Evolutionary conservation across 2,329 filamentous ascomycete species (phyloP).

Genomic region (Coniochaeta sp.): DNA sequence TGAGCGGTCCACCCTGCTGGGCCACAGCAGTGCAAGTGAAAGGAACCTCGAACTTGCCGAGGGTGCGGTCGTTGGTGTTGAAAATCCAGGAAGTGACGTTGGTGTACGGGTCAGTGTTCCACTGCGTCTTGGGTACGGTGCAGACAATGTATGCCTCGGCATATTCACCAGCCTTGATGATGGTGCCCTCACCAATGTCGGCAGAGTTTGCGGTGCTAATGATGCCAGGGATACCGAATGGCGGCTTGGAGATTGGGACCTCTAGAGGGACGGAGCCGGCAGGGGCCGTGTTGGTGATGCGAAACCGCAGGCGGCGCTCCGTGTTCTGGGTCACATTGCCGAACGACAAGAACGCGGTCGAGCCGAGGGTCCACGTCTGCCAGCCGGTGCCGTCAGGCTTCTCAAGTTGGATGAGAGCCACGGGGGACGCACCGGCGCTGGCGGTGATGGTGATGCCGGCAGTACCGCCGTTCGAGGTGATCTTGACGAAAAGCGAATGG

Average conservation of each 20-base stretch:
- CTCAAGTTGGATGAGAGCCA: constrained; percentile 29
- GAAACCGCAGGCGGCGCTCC: constrained; percentile 38
- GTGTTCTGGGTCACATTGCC: constrained; percentile 47
- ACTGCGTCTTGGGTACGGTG: constrained; percentile 47
- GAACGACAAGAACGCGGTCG: constrained; percentile 39
- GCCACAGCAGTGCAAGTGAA: constrained; percentile 45
- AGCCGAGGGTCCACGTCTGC: constrained; percentile 2
- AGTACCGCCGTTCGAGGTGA: constrained; percentile 41
- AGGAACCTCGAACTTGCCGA: constrained; percentile 44
- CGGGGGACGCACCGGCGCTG: constrained; percentile 40
- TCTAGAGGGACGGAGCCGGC: constrained; percentile 42
- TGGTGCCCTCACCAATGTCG: constrained; percentile 50
- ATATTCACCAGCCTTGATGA: constrained; percentile 40
- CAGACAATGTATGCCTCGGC: constrained; percentile 47
- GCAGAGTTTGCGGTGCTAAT: constrained; percentile 38
- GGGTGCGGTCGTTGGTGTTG: constrained; percentile 46
- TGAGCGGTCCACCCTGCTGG: constrained; percentile 43
- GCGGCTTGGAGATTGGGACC: constrained; percentile 54
- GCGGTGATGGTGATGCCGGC: constrained; percentile 39
- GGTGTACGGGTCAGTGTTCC: constrained; percentile 43
- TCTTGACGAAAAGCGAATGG: constrained; percentile 40
- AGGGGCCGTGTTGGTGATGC: constrained; percentile 46
- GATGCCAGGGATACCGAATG: constrained; percentile 36
- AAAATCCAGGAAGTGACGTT: constrained; percentile 45
- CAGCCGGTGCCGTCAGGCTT: background rate